A percentile compares a stretch with the other conserved stretches of the same genome.
These are phyloP conservation scores for Aleurites moluccanus DNA, from an alignment of 441 rosid genomes.

Conservation along the genomic window DNA sequence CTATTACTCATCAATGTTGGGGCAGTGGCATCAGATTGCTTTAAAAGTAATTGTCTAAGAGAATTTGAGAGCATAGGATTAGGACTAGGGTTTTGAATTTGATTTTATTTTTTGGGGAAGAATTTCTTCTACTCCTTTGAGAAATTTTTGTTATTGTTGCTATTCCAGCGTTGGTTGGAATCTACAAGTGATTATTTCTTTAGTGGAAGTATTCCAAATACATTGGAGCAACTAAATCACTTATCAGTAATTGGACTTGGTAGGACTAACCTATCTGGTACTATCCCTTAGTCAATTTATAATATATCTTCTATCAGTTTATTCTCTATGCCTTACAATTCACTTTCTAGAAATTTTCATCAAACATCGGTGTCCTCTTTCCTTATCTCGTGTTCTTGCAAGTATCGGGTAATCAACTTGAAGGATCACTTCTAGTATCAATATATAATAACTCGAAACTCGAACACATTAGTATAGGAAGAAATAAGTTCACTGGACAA, in stretches of 20 bases:
- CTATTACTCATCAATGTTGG: slow-evolving; percentile 19
- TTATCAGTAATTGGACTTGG: not conserved
- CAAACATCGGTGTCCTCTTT: slow-evolving; percentile 3
- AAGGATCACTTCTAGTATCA: slow-evolving; percentile 14
- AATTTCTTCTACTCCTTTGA: slow-evolving; percentile 44
- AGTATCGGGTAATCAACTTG: not conserved
- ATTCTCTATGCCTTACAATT: not conserved
- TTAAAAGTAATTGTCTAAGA: slow-evolving; percentile 48
- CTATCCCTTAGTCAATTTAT: not conserved
- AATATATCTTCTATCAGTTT: slow-evolving; percentile 1
- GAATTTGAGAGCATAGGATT: slow-evolving; percentile 73
- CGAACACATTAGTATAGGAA: not conserved
- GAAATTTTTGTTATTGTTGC: slow-evolving; percentile 22
- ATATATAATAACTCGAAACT: no score
- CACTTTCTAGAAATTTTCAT: not conserved
- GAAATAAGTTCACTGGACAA: slow-evolving; percentile 4
- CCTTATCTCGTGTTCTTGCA: not conserved
- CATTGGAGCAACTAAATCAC: not conserved
- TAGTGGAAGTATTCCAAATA: no score
- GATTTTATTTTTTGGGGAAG: slow-evolving; percentile 46
- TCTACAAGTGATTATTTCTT: no score
- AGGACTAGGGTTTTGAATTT: no score
- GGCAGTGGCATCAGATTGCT: slow-evolving; percentile 29
- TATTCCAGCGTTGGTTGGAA: no score
- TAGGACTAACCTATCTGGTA: slow-evolving; percentile 3